Evolutionary conservation across 768 basidiomycete genomes (phyloP).

Genomic region (Rhizopogon vulgaris): DNA sequence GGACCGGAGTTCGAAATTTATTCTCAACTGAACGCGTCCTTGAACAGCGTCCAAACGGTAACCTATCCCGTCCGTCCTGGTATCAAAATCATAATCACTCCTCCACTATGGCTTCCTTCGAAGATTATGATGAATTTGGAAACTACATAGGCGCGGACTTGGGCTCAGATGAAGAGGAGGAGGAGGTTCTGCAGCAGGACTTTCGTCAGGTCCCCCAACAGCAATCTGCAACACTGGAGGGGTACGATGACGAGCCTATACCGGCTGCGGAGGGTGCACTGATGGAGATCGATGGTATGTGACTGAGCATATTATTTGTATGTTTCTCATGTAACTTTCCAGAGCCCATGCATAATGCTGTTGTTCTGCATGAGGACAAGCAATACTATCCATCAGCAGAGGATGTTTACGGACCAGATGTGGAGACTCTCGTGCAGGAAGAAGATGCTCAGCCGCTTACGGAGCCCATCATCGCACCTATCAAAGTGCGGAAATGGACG

Average conservation of each 20-base stretch:
- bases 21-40: constrained; percentile 20
- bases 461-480: constrained; percentile 92
- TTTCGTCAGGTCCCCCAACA: constrained; percentile 33
- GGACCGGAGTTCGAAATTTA: constrained; percentile 30
- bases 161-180: constrained; percentile 65
- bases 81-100: not conserved
- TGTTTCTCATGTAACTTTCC: constrained; percentile 9
- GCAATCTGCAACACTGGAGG: constrained; percentile 63
- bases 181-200: constrained; percentile 44
- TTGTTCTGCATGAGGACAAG: constrained; percentile 94
- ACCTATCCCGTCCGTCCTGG: not conserved
- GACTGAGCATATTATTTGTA: not conserved
- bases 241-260: constrained; percentile 71
- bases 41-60: constrained; percentile 4
- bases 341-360: constrained; percentile 79
- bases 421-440: constrained; percentile 96
- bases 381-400: constrained; percentile 93
- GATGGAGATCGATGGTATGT: constrained; percentile 82
- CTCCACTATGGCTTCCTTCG: constrained; percentile 46
- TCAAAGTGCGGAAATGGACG: constrained; percentile 92
- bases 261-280: constrained; percentile 52
- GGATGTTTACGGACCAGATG: constrained; percentile 89
- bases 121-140: constrained; percentile 92
- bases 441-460: constrained; percentile 94
- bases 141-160: constrained; percentile 97